A percentile compares a stretch with the other conserved stretches of the same genome.
These are phyloP conservation scores for Saturnispora diversa DNA, from an alignment of 805 yeast genomes.

Conservation along the genomic window DNA sequence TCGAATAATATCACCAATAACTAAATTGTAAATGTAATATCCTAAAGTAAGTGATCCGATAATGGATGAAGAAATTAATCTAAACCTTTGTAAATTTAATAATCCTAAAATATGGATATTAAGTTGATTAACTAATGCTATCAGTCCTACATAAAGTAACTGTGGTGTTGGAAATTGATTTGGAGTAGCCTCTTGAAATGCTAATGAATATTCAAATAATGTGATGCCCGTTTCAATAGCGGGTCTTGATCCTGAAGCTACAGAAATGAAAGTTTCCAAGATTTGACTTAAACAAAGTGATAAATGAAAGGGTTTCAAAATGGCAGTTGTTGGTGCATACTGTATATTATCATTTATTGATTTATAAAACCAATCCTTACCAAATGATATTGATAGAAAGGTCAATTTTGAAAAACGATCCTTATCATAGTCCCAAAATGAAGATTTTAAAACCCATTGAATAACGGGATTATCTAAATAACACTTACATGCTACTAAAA, in stretches of 20 bases:
- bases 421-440: conserved; percentile 22
- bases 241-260: conserved; percentile 48
- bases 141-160: conserved; percentile 42
- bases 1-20: conserved; percentile 34
- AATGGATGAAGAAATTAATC: conserved; percentile 56
- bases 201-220: conserved; percentile 65
- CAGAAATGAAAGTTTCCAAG: conserved; percentile 56
- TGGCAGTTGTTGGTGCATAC: conserved; percentile 39
- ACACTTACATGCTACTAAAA: conserved; percentile 21
- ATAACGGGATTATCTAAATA: conserved; percentile 11
- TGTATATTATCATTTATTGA: conserved; percentile 14
- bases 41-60: conserved; percentile 46
- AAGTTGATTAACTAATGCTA: conserved; percentile 52
- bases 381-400: conserved; percentile 26
- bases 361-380: conserved; percentile 14
- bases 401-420: conserved; percentile 18
- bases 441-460: conserved; percentile 10
- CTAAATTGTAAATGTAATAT: conserved; percentile 37
- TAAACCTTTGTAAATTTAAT: conserved; percentile 41
- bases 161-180: conserved; percentile 45
- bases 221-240: conserved; percentile 62
- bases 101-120: conserved; percentile 57
- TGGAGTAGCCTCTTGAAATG: conserved; percentile 63
- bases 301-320: conserved; percentile 52
- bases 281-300: conserved; percentile 55